Conservation (phyloP, 108 stramenopile genomes). For the Nannochloropsis granulata region DNA sequence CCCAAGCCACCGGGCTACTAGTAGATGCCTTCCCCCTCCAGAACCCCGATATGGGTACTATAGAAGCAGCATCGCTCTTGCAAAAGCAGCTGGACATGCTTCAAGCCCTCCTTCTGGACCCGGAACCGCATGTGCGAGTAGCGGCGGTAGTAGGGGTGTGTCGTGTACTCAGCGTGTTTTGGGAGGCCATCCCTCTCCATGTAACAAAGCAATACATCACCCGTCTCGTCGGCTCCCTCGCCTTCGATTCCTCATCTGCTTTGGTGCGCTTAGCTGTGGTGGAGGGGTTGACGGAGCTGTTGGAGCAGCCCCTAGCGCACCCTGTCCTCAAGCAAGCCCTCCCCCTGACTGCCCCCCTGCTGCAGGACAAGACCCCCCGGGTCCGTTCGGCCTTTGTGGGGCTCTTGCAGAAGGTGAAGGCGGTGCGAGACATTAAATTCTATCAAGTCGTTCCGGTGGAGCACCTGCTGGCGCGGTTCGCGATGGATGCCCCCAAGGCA, state of each 20-base stretch:
- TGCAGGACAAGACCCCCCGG: conserved; percentile 74
- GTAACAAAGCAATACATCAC: conserved; percentile 48
- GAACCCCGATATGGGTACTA: conserved; percentile 43
- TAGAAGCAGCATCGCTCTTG: conserved; percentile 43
- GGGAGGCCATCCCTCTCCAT: conserved; percentile 58
- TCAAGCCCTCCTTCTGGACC: conserved; percentile 52
- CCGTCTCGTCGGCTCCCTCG: conserved; percentile 56
- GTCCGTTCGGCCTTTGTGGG: conserved; percentile 65
- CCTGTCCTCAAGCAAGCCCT: conserved; percentile 65
- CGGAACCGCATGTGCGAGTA: conserved; percentile 54
- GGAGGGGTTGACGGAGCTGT: conserved; percentile 48
- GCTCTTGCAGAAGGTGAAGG: conserved; percentile 64
- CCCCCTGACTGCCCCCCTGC: conserved; percentile 57
- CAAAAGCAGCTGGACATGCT: conserved; percentile 53
- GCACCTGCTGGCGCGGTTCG: conserved; percentile 61
- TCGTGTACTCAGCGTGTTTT: conserved; percentile 51
- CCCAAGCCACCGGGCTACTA: conserved; percentile 55
- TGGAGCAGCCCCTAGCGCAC: conserved; percentile 62
- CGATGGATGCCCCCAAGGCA: conserved; percentile 24
- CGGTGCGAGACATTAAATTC: conserved; percentile 58
- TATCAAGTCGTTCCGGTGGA: conserved; percentile 79
- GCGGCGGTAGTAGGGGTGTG: conserved; percentile 59
- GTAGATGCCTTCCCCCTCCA: conserved; percentile 79
- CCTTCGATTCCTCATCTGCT: conserved; percentile 63
- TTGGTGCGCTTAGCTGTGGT: conserved; percentile 62